A percentile compares a stretch with the other conserved stretches of the same genome.
Conservation (phyloP, 2,329 filamentous ascomycete species). For the Myriosclerotinia duriaeana region DNA sequence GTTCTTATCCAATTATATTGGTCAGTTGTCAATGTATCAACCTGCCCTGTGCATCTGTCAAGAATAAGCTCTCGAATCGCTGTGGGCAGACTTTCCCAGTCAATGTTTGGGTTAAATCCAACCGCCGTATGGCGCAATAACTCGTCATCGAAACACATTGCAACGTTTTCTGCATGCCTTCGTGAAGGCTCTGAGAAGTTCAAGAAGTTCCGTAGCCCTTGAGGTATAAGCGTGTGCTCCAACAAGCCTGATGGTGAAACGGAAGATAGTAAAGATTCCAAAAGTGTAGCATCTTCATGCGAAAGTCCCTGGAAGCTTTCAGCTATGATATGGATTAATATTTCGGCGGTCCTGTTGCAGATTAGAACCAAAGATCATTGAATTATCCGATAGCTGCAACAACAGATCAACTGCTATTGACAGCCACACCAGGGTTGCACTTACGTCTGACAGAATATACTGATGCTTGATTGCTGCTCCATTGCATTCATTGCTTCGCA, state of each 20-base stretch:
- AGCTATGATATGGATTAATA: conserved; percentile 17
- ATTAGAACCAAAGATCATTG: neutral
- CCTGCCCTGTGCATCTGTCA: conserved; percentile 47
- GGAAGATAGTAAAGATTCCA: conserved; percentile 19
- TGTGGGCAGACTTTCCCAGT: conserved; percentile 52
- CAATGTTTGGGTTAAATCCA: conserved; percentile 49
- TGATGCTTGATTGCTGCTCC: conserved; percentile 30
- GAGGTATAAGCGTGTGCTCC: conserved; percentile 19
- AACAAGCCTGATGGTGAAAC: conserved; percentile 20
- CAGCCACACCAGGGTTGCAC: neutral
- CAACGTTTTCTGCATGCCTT: conserved; percentile 11
- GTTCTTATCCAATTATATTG: conserved; percentile 32
- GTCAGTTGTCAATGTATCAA: conserved; percentile 29
- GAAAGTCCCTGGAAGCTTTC: conserved; percentile 16
- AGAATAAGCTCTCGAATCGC: conserved; percentile 49
- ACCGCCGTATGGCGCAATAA: conserved; percentile 49
- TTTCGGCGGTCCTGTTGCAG: conserved; percentile 12
- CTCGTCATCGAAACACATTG: conserved; percentile 34
- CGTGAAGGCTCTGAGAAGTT: conserved; percentile 16
- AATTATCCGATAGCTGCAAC: neutral
- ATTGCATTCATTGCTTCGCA: conserved; percentile 32
- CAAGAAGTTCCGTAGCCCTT: conserved; percentile 16
- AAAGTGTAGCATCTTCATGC: conserved; percentile 14
- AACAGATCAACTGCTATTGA: neutral
- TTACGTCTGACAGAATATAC: conserved; percentile 33